These are phyloP conservation scores for Bipolaris zeicola DNA, from an alignment of 2,329 filamentous ascomycete species.

Conservation along the genomic window DNA sequence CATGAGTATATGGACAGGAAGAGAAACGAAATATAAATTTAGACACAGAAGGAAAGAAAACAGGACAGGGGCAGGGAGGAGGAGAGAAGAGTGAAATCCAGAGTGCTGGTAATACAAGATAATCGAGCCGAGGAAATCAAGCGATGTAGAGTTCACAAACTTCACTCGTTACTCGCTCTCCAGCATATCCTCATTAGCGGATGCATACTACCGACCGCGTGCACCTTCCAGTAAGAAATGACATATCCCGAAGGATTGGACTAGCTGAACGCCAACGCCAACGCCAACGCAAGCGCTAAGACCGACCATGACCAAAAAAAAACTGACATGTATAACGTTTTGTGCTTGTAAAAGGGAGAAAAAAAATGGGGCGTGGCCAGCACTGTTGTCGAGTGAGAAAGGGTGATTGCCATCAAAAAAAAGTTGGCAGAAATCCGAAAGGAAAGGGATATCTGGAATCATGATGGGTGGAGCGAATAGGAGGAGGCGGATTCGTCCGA, in stretches of 20 bases:
- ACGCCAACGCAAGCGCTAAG: constrained; percentile 23
- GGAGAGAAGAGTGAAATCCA: not conserved
- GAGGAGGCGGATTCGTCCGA: not conserved
- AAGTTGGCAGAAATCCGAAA: not conserved
- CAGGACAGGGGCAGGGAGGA: not conserved
- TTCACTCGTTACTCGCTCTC: not conserved
- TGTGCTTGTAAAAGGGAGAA: not conserved
- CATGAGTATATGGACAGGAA: not conserved
- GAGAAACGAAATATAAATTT: not conserved
- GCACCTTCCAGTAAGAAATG: constrained; percentile 2
- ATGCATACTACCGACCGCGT: constrained; percentile 1
- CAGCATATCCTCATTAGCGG: not conserved
- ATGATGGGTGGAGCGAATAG: not conserved
- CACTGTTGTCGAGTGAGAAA: constrained; percentile 10
- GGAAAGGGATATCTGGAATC: not conserved
- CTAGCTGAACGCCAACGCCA: constrained; percentile 17
- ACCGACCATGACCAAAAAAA: constrained; percentile 9
- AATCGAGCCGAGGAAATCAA: too few relatives aligned
- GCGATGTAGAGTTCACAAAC: not conserved
- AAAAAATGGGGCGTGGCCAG: constrained; percentile 22
- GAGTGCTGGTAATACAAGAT: not conserved
- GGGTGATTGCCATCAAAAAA: not conserved
- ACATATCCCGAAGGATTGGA: constrained; percentile 1
- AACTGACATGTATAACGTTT: not conserved
- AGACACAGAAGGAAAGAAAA: not conserved